These are phyloP conservation scores for Exophiala mesophila DNA, from an alignment of 2,329 filamentous ascomycete genomes.

Conservation along the genomic window DNA sequence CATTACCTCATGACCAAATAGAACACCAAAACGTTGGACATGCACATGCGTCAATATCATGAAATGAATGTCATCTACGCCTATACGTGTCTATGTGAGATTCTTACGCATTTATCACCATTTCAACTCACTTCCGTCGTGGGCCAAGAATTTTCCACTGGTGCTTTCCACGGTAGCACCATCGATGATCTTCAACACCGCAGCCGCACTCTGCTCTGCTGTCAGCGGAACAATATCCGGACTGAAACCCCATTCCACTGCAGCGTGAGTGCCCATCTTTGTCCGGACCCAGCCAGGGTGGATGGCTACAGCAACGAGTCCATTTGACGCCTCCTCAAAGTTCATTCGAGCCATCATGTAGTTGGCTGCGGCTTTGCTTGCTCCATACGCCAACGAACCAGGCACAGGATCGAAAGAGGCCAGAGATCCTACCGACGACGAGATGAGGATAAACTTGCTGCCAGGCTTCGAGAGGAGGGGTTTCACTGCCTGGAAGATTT, in stretches of 20 bases:
- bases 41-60: no score
- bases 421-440: not conserved
- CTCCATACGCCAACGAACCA: not conserved
- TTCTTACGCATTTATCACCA: no score
- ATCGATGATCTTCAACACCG: not conserved
- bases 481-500: constrained; percentile 1
- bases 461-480: not conserved
- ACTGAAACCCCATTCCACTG: not conserved
- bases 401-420: not conserved
- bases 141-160: not conserved
- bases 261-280: not conserved
- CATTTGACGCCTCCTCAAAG: not conserved
- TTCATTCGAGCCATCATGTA: not conserved
- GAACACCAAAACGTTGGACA: no score
- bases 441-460: constrained; percentile 1
- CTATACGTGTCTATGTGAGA: no score
- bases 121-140: not conserved
- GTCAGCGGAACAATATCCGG: not conserved
- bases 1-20: no score
- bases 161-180: not conserved
- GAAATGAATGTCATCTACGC: no score
- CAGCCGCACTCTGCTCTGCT: not conserved
- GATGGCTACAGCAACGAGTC: not conserved
- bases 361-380: constrained; percentile 1
- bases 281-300: constrained; percentile 2